Evolutionary conservation across 306 rosid genomes (phyloP).

Genomic region (barrel medic (Medicago truncatula)): MtrunA17r5.0-ANR NC_053049.1:40698001-40698500

Average conservation of each 20-base stretch:
- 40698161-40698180: slow-evolving; percentile 76
- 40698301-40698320: slow-evolving; percentile 82
- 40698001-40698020: slow-evolving; percentile 48
- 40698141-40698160: slow-evolving; percentile 53
- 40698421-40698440: slow-evolving; percentile 47
- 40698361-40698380: neutral
- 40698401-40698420: neutral
- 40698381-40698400: neutral
- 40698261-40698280: slow-evolving; percentile 91
- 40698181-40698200: slow-evolving; percentile 83
- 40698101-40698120: slow-evolving; percentile 77
- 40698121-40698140: slow-evolving; percentile 70
- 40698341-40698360: slow-evolving; percentile 66
- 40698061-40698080: slow-evolving; percentile 67
- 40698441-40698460: slow-evolving; percentile 90
- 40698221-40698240: slow-evolving; percentile 96
- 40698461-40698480: slow-evolving; percentile 69
- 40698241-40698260: slow-evolving; percentile 93
- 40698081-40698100: slow-evolving; percentile 67
- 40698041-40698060: slow-evolving; percentile 55
- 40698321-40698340: slow-evolving; percentile 92
- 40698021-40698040: slow-evolving; percentile 62
- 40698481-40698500: slow-evolving; percentile 70
- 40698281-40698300: slow-evolving; percentile 90
- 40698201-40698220: slow-evolving; percentile 95